These are phyloP conservation scores for Backusella circina DNA, from an alignment of 192 early-diverging fungal species.

Conservation along the genomic window DNA sequence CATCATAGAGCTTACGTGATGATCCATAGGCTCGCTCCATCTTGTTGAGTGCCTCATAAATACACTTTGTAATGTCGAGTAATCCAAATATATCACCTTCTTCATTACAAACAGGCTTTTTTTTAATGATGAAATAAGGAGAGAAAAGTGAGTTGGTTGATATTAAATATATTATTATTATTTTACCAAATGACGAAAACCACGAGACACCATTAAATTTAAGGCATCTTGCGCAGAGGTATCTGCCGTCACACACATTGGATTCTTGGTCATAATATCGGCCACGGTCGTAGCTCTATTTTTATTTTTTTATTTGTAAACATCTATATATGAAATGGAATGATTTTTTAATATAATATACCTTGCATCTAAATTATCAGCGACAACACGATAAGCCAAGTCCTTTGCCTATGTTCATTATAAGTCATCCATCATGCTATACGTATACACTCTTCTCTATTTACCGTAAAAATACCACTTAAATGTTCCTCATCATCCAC, in stretches of 20 bases:
- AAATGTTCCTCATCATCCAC: constrained; percentile 91
- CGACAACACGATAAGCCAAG: constrained; percentile 85
- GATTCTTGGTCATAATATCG: constrained; percentile 78
- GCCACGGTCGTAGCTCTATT: constrained; percentile 53
- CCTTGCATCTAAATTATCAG: constrained; percentile 59
- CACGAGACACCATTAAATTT: constrained; percentile 73
- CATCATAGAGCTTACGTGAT: constrained; percentile 73
- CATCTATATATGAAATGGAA: neutral
- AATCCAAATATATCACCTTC: constrained; percentile 78
- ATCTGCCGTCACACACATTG: constrained; percentile 79
- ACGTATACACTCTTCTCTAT: neutral
- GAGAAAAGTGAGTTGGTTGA: too few relatives aligned
- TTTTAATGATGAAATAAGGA: too few relatives aligned
- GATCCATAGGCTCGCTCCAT: constrained; percentile 78
- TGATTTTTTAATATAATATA: constrained; percentile 7
- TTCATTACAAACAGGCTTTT: constrained; percentile 63
- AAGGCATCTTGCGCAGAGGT: constrained; percentile 74
- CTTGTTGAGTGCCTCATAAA: constrained; percentile 77
- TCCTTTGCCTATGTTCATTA: constrained; percentile 71
- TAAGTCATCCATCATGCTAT: too few relatives aligned
- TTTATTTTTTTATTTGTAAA: neutral
- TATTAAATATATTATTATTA: too few relatives aligned
- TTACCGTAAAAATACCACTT: constrained; percentile 85
- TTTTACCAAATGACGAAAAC: constrained; percentile 70
- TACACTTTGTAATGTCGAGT: constrained; percentile 79